Evolutionary conservation across 768 basidiomycete species (phyloP).

Genomic region (Boletus insuetus): DNA sequence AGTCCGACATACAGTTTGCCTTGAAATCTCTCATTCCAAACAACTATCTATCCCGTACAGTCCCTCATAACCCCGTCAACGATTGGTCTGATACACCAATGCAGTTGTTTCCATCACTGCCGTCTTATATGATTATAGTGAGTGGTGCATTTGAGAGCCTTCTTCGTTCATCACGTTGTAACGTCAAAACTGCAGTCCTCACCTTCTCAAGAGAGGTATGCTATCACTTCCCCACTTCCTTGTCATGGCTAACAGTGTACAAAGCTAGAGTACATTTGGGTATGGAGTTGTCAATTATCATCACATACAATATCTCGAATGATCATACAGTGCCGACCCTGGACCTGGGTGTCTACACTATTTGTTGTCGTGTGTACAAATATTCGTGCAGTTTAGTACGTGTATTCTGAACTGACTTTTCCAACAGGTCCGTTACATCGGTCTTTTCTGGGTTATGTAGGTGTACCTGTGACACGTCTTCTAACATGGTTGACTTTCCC

Average conservation of each 20-base stretch:
- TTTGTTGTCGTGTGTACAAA: not conserved
- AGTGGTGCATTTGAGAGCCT: no score
- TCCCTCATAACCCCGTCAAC: no score
- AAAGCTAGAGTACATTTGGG: slow-evolving; percentile 1
- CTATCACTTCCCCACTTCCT: no score
- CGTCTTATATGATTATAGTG: no score
- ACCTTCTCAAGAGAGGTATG: not conserved
- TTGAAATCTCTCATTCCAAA: no score
- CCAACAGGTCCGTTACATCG: not conserved
- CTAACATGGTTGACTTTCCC: not conserved
- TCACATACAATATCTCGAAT: not conserved
- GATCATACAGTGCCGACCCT: not conserved
- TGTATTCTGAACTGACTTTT: not conserved
- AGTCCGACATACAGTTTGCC: no score
- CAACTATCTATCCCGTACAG: no score
- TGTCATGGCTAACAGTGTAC: not conserved
- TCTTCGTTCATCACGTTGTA: no score
- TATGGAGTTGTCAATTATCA: not conserved
- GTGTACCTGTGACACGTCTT: not conserved
- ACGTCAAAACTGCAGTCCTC: not conserved
- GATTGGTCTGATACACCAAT: no score
- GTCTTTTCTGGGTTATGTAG: not conserved
- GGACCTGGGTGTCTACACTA: not conserved
- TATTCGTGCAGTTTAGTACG: not conserved
- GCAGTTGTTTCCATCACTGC: no score